These are phyloP conservation scores for Leccinum fibrillosum DNA, from an alignment of 768 basidiomycete species.

Conservation along the genomic window DNA sequence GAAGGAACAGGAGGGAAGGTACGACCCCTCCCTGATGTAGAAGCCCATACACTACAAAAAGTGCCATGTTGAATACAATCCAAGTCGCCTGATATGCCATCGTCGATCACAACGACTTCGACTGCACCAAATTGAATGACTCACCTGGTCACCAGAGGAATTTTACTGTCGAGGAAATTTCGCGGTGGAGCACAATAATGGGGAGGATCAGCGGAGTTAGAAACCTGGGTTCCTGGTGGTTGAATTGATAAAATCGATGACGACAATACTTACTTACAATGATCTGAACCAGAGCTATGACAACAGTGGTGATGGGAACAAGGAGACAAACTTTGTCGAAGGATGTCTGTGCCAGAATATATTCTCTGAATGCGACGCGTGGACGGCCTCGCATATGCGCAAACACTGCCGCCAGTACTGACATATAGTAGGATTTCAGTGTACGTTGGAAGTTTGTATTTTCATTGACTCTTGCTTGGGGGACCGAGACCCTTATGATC, in stretches of 20 bases:
- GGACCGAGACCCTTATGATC: no score
- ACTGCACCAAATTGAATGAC: not conserved
- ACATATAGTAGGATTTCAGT: no score
- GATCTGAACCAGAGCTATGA: slow-evolving; percentile 30
- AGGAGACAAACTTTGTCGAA: slow-evolving; percentile 15
- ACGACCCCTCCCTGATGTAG: slow-evolving; percentile 41
- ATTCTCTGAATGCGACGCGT: slow-evolving; percentile 1
- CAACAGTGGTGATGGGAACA: not conserved
- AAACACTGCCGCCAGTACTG: slow-evolving; percentile 6
- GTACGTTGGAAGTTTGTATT: no score
- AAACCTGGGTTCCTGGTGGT: slow-evolving; percentile 41
- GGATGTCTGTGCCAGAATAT: slow-evolving; percentile 10
- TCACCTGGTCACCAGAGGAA: slow-evolving; percentile 30
- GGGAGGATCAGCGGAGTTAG: slow-evolving; percentile 36
- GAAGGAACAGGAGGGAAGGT: slow-evolving; percentile 35
- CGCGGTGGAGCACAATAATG: slow-evolving; percentile 30
- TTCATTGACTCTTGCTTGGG: no score
- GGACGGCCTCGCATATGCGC: slow-evolving; percentile 3
- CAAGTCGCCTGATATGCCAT: slow-evolving; percentile 23
- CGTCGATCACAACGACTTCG: not conserved
- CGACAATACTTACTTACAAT: slow-evolving; percentile 19
- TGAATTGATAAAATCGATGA: slow-evolving; percentile 32
- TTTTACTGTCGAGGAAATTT: slow-evolving; percentile 23
- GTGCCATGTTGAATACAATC: slow-evolving; percentile 26
- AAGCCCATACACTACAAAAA: slow-evolving; percentile 34